Evolutionary conservation across 2,329 filamentous ascomycete genomes (phyloP).

Genomic region (Stagonosporopsis rhizophila): DNA sequence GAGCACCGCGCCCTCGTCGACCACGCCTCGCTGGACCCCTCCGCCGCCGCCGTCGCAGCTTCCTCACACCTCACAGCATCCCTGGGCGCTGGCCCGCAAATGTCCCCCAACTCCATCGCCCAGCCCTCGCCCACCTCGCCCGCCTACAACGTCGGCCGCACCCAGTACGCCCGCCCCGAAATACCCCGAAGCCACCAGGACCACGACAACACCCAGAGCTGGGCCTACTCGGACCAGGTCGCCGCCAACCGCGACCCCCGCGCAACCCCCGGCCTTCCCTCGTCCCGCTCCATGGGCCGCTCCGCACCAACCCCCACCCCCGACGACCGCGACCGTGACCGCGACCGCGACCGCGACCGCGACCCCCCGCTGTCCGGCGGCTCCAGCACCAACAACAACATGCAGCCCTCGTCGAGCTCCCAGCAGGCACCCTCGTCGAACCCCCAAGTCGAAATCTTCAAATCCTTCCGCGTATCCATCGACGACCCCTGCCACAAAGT

Average conservation of each 20-base stretch:
- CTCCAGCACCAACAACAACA: constrained; percentile 35
- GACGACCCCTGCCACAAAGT: constrained; percentile 98
- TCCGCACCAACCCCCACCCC: constrained; percentile 39
- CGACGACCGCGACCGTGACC: constrained; percentile 43
- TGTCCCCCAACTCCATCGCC: constrained; percentile 51
- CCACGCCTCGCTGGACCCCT: constrained; percentile 56
- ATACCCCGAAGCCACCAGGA: constrained; percentile 40
- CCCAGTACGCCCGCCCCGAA: constrained; percentile 40
- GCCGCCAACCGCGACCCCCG: constrained; percentile 42
- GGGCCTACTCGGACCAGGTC: constrained; percentile 39
- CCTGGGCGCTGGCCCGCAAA: constrained; percentile 50
- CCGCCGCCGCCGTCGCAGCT: constrained; percentile 59
- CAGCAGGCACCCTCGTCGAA: constrained; percentile 47
- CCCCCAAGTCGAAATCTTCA: constrained; percentile 89
- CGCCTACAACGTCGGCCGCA: constrained; percentile 52
- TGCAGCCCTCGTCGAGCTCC: constrained; percentile 31
- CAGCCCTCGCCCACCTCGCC: constrained; percentile 60
- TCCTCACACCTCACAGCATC: constrained; percentile 59
- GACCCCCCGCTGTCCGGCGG: constrained; percentile 48
- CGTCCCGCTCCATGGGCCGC: constrained; percentile 39
- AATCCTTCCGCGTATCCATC: constrained; percentile 96
- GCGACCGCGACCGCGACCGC: constrained; percentile 43
- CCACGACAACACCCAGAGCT: constrained; percentile 41
- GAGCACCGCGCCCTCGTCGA: constrained; percentile 52
- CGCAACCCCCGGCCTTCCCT: constrained; percentile 41